Evolutionary conservation across 768 basidiomycete species (phyloP).

Genomic region (Auricularia heimuer): DNA sequence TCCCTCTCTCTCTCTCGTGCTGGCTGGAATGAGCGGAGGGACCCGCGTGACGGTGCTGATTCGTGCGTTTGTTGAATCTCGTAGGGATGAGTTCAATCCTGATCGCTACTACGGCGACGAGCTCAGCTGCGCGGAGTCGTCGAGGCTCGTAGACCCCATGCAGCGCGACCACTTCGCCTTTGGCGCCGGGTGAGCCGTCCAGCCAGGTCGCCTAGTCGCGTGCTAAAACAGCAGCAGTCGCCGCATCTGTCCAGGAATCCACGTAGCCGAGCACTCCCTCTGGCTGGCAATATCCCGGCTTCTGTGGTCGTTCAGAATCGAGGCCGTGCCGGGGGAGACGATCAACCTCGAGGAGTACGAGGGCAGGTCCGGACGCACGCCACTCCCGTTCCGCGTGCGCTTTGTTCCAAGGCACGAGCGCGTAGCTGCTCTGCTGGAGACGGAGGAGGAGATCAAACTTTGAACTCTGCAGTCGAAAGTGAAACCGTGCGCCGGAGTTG

Average conservation of each 20-base stretch:
- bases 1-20: no score
- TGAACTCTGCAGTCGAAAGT: no score
- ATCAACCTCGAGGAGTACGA: constrained; percentile 39
- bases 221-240: constrained; percentile 11
- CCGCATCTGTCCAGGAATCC: constrained; percentile 35
- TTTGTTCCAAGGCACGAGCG: background rate
- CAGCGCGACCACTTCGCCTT: constrained; percentile 44
- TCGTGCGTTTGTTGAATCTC: no score
- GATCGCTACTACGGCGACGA: constrained; percentile 34
- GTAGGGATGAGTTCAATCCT: constrained; percentile 31
- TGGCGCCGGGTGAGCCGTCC: constrained; percentile 32
- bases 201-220: background rate
- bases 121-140: constrained; percentile 32
- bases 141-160: constrained; percentile 30
- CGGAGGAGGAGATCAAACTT: background rate
- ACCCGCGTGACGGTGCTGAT: no score
- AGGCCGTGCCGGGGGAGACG: constrained; percentile 30
- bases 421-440: background rate
- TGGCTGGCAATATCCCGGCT: constrained; percentile 37
- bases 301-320: constrained; percentile 38
- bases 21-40: no score
- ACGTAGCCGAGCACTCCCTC: constrained; percentile 36
- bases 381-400: constrained; percentile 30
- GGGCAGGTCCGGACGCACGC: constrained; percentile 36
- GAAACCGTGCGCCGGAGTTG: no score